These are phyloP conservation scores for Penicillium chermesinum DNA, from an alignment of 495 filamentous ascomycete species.

Conservation along the genomic window DNA sequence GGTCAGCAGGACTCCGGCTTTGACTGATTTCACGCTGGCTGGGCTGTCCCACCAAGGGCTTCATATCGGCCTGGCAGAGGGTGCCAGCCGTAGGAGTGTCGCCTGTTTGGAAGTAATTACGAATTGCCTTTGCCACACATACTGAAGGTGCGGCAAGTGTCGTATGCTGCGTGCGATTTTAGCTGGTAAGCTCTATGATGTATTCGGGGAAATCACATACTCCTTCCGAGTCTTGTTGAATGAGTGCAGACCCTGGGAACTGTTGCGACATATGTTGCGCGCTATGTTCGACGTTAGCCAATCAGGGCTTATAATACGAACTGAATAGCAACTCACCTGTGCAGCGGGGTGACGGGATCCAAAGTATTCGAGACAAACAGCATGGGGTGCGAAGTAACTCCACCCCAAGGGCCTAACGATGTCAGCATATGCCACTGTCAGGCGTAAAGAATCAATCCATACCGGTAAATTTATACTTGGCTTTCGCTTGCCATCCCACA, in stretches of 20 bases:
- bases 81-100: constrained; percentile 37
- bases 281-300: constrained; percentile 11
- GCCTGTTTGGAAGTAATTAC: constrained; percentile 45
- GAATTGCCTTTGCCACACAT: constrained; percentile 41
- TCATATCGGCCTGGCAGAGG: constrained; percentile 36
- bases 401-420: constrained; percentile 25
- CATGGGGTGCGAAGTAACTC: constrained; percentile 49
- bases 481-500: constrained; percentile 50
- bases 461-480: constrained; percentile 53
- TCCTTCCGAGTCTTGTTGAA: constrained; percentile 50
- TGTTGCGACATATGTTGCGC: constrained; percentile 46
- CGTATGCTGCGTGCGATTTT: constrained; percentile 35
- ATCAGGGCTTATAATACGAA: too few species aligned
- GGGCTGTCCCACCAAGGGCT: constrained; percentile 23
- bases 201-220: constrained; percentile 34
- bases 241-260: constrained; percentile 49
- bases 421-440: background rate
- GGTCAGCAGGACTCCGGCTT: constrained; percentile 11
- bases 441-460: background rate
- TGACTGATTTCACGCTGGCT: background rate
- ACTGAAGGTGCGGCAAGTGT: constrained; percentile 42
- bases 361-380: constrained; percentile 55
- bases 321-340: constrained; percentile 17
- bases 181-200: background rate
- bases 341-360: constrained; percentile 57